A percentile compares a stretch with the other conserved stretches of the same genome.
Conservation (phyloP, 179 eudicot species). For the Silene noctiflora region DNA sequence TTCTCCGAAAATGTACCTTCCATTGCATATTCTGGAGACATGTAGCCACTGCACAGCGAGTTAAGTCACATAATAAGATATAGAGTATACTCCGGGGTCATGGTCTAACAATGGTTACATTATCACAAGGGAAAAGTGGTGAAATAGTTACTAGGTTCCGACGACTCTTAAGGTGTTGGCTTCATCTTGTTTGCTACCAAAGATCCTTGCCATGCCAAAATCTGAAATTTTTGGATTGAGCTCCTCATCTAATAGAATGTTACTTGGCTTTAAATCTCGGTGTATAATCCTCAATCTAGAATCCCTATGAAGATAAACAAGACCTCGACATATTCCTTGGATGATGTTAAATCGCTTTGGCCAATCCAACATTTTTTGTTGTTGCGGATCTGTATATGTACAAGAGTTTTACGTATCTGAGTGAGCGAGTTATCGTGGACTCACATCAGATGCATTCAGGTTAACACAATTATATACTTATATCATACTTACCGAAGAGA, state of each 20-base stretch:
- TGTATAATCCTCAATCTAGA: constrained; percentile 51
- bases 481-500: constrained; percentile 48
- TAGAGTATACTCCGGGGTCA: neutral
- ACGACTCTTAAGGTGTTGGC: constrained; percentile 44
- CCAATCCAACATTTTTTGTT: constrained; percentile 40
- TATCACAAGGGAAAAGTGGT: neutral
- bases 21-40: constrained; percentile 33
- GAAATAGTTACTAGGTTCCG: constrained; percentile 53
- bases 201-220: constrained; percentile 59
- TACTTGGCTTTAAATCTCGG: constrained; percentile 57
- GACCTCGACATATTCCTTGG: constrained; percentile 51
- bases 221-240: constrained; percentile 57
- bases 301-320: constrained; percentile 52
- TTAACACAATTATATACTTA: too few relatives aligned
- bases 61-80: neutral
- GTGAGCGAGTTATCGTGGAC: too few relatives aligned
- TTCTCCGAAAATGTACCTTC: constrained; percentile 31
- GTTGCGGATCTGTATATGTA: constrained; percentile 29
- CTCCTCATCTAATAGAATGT: constrained; percentile 51
- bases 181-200: constrained; percentile 39
- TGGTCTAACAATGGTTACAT: neutral
- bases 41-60: constrained; percentile 15
- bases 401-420: too few relatives aligned
- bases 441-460: too few relatives aligned
- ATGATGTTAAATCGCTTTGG: constrained; percentile 39